phyloP scores from a whole-genome alignment of 495 filamentous ascomycete species.

The Hypoxylon trugodes region DNA sequence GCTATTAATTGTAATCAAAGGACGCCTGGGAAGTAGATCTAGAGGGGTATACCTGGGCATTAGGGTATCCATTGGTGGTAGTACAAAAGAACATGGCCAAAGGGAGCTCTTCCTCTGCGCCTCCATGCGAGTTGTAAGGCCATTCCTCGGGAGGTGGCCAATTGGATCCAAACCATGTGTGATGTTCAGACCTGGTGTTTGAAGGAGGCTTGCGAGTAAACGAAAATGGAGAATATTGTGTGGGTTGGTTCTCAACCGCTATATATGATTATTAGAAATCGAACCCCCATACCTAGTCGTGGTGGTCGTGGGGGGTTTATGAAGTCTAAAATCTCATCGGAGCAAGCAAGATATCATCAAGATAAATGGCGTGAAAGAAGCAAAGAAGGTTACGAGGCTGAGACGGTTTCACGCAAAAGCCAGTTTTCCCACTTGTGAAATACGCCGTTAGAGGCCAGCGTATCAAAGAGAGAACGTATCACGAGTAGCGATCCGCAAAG shows the following conservation, averaged over 20 bases:
- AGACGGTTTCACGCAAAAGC: slow-evolving; percentile 27
- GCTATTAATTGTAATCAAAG: slow-evolving; percentile 24
- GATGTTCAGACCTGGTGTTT: neutral
- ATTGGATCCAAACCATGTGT: slow-evolving; percentile 22
- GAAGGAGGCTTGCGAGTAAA: slow-evolving; percentile 8
- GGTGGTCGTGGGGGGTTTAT: slow-evolving; percentile 21
- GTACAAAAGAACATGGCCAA: slow-evolving; percentile 23
- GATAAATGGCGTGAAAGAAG: slow-evolving; percentile 2
- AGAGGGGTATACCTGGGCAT: slow-evolving; percentile 7
- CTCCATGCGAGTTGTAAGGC: slow-evolving; percentile 27
- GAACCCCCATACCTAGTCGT: neutral
- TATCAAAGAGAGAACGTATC: neutral
- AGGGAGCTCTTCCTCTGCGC: slow-evolving; percentile 14
- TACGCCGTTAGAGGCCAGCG: slow-evolving; percentile 3
- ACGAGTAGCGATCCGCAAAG: slow-evolving; percentile 21
- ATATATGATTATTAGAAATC: neutral
- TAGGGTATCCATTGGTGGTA: slow-evolving; percentile 11
- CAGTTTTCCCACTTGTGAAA: neutral
- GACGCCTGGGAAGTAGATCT: slow-evolving; percentile 27
- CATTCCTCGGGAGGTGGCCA: slow-evolving; percentile 10
- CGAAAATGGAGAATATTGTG: slow-evolving; percentile 1
- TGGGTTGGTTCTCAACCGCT: neutral
- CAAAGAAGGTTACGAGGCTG: slow-evolving; percentile 6
- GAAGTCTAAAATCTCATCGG: slow-evolving; percentile 21
- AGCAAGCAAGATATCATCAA: neutral